Conservation (phyloP, 805 yeast genomes). For the Metschnikowia santaceciliae region DNA sequence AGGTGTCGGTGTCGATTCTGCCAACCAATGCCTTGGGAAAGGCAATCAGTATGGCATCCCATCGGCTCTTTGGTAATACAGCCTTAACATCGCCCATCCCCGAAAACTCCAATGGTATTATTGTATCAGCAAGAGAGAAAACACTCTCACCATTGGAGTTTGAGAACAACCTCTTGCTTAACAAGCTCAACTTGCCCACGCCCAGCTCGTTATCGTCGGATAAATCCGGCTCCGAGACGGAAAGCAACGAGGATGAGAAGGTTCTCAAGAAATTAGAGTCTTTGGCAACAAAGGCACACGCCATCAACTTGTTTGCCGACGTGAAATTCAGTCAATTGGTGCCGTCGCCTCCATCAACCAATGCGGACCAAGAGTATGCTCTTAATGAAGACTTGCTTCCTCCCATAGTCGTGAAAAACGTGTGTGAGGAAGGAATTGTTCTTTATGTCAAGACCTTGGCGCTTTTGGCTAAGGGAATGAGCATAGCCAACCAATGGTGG, state of each 20-base stretch:
- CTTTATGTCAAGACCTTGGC: conserved; percentile 82
- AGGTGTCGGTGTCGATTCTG: conserved; percentile 63
- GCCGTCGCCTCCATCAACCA: conserved; percentile 62
- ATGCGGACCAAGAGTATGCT: conserved; percentile 34
- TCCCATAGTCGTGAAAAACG: conserved; percentile 49
- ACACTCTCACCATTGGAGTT: conserved; percentile 17
- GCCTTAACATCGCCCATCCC: conserved; percentile 10
- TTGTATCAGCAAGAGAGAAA: conserved; percentile 3
- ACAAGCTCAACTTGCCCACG: conserved; percentile 30
- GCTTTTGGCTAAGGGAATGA: conserved; percentile 81
- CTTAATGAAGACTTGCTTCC: conserved; percentile 48
- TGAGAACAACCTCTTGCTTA: conserved; percentile 33
- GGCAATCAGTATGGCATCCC: conserved; percentile 84
- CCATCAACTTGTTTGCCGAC: conserved; percentile 83
- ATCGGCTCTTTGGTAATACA: conserved; percentile 67
- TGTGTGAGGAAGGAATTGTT: conserved; percentile 83
- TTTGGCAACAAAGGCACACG: conserved; percentile 86
- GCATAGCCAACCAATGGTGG: conserved; percentile 90
- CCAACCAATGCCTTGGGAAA: conserved; percentile 87
- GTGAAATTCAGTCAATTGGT: conserved; percentile 82
- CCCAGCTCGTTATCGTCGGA: conserved; percentile 24
- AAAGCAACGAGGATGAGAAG: conserved; percentile 28
- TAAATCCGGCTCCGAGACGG: conserved; percentile 13
- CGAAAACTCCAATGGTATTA: conserved; percentile 8
- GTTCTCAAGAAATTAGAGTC: conserved; percentile 55